These are phyloP conservation scores for Daldinia vernicosa DNA, from an alignment of 495 filamentous ascomycete species.

Conservation along the genomic window DNA sequence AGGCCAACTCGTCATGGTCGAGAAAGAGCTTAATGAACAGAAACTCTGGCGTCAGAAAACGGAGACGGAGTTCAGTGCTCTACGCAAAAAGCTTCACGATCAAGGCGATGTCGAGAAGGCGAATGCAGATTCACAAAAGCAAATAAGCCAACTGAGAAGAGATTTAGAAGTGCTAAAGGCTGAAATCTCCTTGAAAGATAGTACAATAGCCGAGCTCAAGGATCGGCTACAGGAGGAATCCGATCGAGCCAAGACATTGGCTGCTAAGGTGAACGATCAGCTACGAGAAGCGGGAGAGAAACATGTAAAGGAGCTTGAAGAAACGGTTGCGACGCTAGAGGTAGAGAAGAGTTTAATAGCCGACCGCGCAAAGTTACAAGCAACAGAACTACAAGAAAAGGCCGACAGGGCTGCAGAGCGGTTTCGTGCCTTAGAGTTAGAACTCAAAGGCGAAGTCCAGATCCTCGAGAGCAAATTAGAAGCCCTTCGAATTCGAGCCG, in stretches of 20 bases:
- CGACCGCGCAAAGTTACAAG: slow-evolving; percentile 74
- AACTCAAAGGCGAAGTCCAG: slow-evolving; percentile 83
- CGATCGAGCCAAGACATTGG: slow-evolving; percentile 72
- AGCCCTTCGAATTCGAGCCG: slow-evolving; percentile 80
- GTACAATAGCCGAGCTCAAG: slow-evolving; percentile 73
- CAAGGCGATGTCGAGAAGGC: slow-evolving; percentile 73
- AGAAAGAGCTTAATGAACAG: slow-evolving; percentile 69
- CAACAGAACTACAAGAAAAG: slow-evolving; percentile 73
- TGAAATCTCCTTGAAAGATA: slow-evolving; percentile 72
- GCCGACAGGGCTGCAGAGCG: slow-evolving; percentile 79
- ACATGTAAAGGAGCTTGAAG: slow-evolving; percentile 72
- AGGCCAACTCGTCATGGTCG: slow-evolving; percentile 64
- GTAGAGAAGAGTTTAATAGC: slow-evolving; percentile 80
- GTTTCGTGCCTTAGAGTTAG: slow-evolving; percentile 73
- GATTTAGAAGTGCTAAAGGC: slow-evolving; percentile 73
- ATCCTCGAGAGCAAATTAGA: slow-evolving; percentile 91
- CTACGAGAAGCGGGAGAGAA: slow-evolving; percentile 73
- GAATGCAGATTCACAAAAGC: slow-evolving; percentile 69
- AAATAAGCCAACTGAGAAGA: slow-evolving; percentile 71
- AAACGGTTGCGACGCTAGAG: slow-evolving; percentile 72
- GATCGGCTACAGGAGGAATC: slow-evolving; percentile 73
- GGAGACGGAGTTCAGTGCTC: slow-evolving; percentile 66
- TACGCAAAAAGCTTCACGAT: slow-evolving; percentile 68
- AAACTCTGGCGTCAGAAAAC: slow-evolving; percentile 73
- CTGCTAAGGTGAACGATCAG: slow-evolving; percentile 70